Evolutionary conservation across 148 eudicot genomes (phyloP), one percentile per base, ranked within the genome.

Genomic region (Fagopyrum esculentum): DNA sequence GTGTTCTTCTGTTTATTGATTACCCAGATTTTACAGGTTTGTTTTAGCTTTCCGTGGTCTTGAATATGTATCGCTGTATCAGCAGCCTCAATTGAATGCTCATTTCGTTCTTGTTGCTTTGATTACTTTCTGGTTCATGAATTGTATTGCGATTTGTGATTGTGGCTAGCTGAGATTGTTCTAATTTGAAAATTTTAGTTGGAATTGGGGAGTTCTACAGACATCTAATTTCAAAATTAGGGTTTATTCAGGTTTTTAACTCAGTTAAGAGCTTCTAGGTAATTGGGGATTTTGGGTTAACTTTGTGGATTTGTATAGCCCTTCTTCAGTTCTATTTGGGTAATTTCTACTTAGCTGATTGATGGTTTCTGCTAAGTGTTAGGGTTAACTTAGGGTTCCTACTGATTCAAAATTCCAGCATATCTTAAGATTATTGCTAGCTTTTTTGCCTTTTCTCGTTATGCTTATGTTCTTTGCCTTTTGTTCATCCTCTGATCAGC

Each of bases 1-100:
- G 46, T 9, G 6, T 66, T 43, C 71, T 66, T 66, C n/a, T 35
- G 47, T 6, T 66, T 12, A 40, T 9, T 43, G 11, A 4, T 26
- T 61, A 61, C 68, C 40, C 43, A 61, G 68, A 43, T 66, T 66
- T 63, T 7, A 29, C 16, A 66, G 71, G 71, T 66, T 66, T 64
- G 70, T 40, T 49, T 49, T 35, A 35, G 40, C 26, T 35, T 35
- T 35, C 40, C 40, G 40, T 35, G 40, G 40, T 2, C 40, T 35
- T 35, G 26, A 22, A 22, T 22, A 35, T 35, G 40, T 35, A 35
- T 35, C 40, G 1, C 40, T 35, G 0, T 35, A 35, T 35, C 40
- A 35, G 40, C 40, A 35, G 40, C 40, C 1, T 35, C 40, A 35
- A 2, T 35, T 35, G 40, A 35, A 19, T 3, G 35, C 66, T 60